These are phyloP conservation scores for Rubia tinctorum DNA, from an alignment of 305 asterid species.

Conservation along the genomic window DNA sequence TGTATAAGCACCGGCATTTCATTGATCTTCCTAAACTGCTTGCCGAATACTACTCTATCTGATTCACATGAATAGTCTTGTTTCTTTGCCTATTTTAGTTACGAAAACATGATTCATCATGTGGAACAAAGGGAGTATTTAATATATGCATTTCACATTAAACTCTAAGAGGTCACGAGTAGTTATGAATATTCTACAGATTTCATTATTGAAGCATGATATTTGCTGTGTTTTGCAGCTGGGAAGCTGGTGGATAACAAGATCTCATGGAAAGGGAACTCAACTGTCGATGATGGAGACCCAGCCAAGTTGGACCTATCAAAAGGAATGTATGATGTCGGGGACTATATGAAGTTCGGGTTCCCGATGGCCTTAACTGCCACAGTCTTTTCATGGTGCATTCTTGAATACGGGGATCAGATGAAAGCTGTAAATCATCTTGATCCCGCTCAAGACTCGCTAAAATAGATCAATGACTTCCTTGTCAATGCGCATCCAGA, in stretches of 20 bases:
- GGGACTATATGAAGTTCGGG: slow-evolving; percentile 91
- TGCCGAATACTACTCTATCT: neutral
- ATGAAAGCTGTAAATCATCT: slow-evolving; percentile 65
- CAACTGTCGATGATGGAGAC: slow-evolving; percentile 73
- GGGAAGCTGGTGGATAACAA: slow-evolving; percentile 63
- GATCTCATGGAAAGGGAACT: slow-evolving; percentile 91
- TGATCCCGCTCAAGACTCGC: slow-evolving; percentile 66
- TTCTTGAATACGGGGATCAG: slow-evolving; percentile 95
- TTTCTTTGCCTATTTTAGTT: no score
- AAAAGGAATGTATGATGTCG: slow-evolving; percentile 95
- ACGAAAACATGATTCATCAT: no score
- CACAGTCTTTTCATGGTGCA: slow-evolving; percentile 83
- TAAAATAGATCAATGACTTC: slow-evolving; percentile 90
- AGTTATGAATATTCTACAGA: neutral
- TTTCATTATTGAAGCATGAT: slow-evolving; percentile 10
- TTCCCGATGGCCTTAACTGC: slow-evolving; percentile 98
- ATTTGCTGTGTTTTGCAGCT: slow-evolving; percentile 47
- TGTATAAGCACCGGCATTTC: neutral
- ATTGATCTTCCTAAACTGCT: neutral
- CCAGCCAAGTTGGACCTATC: slow-evolving; percentile 78
- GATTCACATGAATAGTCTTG: no score
- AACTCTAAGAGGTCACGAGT: neutral
- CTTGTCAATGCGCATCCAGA: slow-evolving; percentile 77
- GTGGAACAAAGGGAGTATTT: no score
- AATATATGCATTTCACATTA: neutral